phyloP scores from a whole-genome alignment of 1,139 yeast species.

The Diutina siamensis region DNA sequence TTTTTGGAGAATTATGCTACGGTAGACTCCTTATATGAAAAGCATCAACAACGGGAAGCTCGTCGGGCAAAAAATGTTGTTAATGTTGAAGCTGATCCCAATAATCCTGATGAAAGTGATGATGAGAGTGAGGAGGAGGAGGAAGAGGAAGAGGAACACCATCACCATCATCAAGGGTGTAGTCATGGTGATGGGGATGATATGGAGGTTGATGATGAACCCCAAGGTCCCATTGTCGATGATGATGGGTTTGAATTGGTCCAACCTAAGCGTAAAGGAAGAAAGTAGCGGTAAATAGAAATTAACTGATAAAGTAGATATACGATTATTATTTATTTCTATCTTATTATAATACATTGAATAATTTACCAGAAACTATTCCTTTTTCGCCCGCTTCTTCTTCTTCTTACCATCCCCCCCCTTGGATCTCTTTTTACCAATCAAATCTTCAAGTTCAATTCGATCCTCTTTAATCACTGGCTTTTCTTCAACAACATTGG shows the following conservation, averaged over 20 bases:
- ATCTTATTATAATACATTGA: too few relatives aligned
- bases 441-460: neutral
- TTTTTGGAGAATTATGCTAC: conserved; percentile 34
- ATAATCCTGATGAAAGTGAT: conserved; percentile 35
- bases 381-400: neutral
- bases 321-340: neutral
- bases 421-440: neutral
- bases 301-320: neutral
- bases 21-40: conserved; percentile 49
- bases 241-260: conserved; percentile 93
- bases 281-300: conserved; percentile 10
- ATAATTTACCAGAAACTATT: neutral
- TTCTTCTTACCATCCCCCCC: neutral
- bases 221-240: conserved; percentile 59
- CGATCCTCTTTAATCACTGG: neutral
- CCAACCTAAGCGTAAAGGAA: conserved; percentile 40
- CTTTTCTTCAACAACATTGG: neutral
- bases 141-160: conserved; percentile 35
- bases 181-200: conserved; percentile 20
- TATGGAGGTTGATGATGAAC: conserved; percentile 28
- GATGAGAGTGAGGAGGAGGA: conserved; percentile 30
- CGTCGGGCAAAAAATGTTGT: conserved; percentile 18
- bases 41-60: conserved; percentile 45
- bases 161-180: conserved; percentile 9
- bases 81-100: conserved; percentile 42